A percentile compares a stretch with the other conserved stretches of the same genome.
Evolutionary conservation across 2,329 filamentous ascomycete genomes (phyloP).

Genomic region (Dissoconium aciculare): DNA sequence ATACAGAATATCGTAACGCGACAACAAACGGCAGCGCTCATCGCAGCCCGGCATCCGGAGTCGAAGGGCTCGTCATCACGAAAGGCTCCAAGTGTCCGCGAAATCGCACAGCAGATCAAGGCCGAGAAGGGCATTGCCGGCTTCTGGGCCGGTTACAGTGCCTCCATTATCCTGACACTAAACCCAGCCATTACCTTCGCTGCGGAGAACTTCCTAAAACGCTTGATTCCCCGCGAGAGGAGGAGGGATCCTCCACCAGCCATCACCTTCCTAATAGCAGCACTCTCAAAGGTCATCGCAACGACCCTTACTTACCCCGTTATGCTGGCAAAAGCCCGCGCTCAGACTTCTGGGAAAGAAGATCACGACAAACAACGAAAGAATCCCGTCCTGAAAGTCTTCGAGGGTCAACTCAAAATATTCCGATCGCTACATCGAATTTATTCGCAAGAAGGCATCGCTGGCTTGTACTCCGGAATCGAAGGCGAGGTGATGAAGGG

Average conservation of each 20-base stretch:
- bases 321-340: constrained; percentile 65
- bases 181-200: constrained; percentile 82
- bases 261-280: constrained; percentile 53
- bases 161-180: constrained; percentile 61
- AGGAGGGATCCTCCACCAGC: constrained; percentile 38
- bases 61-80: constrained; percentile 10
- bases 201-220: constrained; percentile 57
- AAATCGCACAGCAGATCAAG: constrained; percentile 50
- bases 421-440: constrained; percentile 19
- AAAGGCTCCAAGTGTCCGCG: constrained; percentile 27
- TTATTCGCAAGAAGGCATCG: constrained; percentile 43
- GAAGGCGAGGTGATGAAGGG: constrained; percentile 64
- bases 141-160: constrained; percentile 81
- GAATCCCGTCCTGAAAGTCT: constrained; percentile 10
- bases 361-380: constrained; percentile 12
- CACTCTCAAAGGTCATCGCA: constrained; percentile 62
- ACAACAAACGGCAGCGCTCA: constrained; percentile 54
- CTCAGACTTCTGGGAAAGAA: constrained; percentile 43
- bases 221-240: constrained; percentile 41
- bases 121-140: constrained; percentile 56
- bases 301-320: constrained; percentile 72
- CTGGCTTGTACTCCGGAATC: constrained; percentile 61
- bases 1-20: constrained; percentile 69
- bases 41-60: constrained; percentile 27
- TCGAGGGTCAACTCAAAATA: constrained; percentile 20